phyloP scores from a whole-genome alignment of 148 eudicot genomes.

The Agrostemma githago region DNA sequence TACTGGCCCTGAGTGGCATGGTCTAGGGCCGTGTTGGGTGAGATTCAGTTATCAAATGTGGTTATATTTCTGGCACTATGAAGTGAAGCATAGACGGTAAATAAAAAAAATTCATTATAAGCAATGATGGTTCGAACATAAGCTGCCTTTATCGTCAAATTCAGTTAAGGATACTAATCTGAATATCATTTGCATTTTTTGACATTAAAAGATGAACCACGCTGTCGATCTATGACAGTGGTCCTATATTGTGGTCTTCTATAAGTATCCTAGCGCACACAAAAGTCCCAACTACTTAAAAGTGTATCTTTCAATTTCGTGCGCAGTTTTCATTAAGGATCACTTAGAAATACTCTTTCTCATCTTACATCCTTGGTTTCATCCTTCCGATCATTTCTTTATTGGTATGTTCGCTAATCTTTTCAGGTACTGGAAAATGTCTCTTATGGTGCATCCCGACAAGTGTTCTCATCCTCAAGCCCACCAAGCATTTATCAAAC shows the following conservation, averaged over 20 bases:
- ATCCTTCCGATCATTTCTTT: neutral
- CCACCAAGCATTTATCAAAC: conserved; percentile 80
- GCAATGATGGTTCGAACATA: neutral
- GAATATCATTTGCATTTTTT: neutral
- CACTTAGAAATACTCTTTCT: neutral
- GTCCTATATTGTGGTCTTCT: neutral
- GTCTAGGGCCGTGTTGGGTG: neutral
- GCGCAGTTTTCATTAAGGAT: neutral
- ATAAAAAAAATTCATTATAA: too few relatives aligned
- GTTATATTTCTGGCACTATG: neutral
- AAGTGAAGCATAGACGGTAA: neutral
- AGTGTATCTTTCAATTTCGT: neutral
- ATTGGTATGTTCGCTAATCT: conserved; percentile 7
- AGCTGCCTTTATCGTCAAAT: neutral
- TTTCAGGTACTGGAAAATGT: conserved; percentile 86
- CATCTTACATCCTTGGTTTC: neutral
- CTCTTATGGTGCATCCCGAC: conserved; percentile 98
- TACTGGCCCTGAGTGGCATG: neutral
- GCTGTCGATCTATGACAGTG: neutral
- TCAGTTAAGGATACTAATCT: neutral
- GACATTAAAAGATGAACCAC: neutral
- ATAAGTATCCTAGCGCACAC: neutral
- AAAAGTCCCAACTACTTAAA: neutral
- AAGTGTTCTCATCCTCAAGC: conserved; percentile 99
- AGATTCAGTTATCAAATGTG: neutral